phyloP scores from a whole-genome alignment of 805 yeast genomes.

The Spathaspora gorwiae region DNA sequence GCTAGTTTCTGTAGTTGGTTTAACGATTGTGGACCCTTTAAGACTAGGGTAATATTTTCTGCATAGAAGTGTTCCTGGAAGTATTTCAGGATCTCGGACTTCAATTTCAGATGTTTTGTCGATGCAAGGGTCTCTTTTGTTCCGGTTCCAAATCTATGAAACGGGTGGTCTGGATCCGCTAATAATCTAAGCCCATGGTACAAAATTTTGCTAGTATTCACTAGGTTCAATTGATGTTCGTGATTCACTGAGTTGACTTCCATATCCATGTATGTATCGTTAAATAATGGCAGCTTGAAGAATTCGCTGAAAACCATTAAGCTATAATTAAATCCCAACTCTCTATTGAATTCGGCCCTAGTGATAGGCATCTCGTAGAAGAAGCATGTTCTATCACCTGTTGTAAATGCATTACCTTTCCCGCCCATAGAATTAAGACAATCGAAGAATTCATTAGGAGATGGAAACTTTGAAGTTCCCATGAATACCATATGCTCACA shows the following conservation, averaged over 20 bases:
- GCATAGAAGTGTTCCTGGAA: constrained; percentile 41
- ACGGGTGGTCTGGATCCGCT: constrained; percentile 46
- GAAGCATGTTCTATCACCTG: constrained; percentile 62
- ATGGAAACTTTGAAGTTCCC: constrained; percentile 54
- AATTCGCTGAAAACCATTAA: constrained; percentile 48
- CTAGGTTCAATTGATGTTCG: constrained; percentile 58
- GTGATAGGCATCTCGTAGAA: constrained; percentile 56
- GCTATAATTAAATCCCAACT: constrained; percentile 41
- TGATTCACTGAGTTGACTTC: constrained; percentile 62
- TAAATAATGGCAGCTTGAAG: constrained; percentile 50
- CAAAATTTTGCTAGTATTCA: constrained; percentile 40
- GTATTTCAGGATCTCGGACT: constrained; percentile 32
- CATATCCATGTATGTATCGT: constrained; percentile 32
- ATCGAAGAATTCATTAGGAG: constrained; percentile 42
- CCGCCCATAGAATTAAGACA: constrained; percentile 50
- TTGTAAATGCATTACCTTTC: constrained; percentile 60
- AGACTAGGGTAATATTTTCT: constrained; percentile 51
- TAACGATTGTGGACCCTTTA: constrained; percentile 64
- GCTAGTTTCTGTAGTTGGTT: constrained; percentile 53
- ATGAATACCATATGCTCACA: constrained; percentile 23
- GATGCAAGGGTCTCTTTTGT: constrained; percentile 45
- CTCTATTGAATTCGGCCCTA: constrained; percentile 18
- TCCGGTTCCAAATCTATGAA: constrained; percentile 65
- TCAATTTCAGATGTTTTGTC: constrained; percentile 31
- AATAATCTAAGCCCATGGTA: constrained; percentile 57